Evolutionary conservation across 257 asterid genomes (phyloP), one percentile per base, ranked within the genome.

Genomic region (Vinca minor): DNA sequence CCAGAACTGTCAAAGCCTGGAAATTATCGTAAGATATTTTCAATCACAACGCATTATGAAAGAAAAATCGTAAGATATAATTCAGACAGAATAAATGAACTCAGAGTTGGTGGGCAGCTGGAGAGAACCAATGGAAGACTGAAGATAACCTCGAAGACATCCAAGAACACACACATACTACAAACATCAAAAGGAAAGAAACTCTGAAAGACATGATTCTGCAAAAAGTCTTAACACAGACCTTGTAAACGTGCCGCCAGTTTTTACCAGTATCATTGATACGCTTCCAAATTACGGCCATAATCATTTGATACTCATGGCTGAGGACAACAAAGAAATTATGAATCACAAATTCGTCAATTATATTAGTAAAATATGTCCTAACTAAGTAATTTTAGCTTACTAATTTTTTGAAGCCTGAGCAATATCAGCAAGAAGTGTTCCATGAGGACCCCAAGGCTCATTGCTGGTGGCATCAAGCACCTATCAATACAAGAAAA

Each of bases 231-330:
- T 20, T 3, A 71, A 62, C 46, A 60, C 82, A 64, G 63, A 92
- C 98, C 97, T 93, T 93, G 86, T 87, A 93, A 26, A 93, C 96
- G 69, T 89, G 97, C 70, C 97, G 88, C 99, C 99, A 93, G 67
- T 93, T 85, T 79, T 87, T 89, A 20, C 96, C 94, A 67, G 91
- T 89, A 74, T 93, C 99, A 79, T 85, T 89, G 67, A 86, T 64
- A 55, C 96, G 97, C 86, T 93, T 93, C 99, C 99, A 93, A 69
- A 93, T 58, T 32, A 93, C 87, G 10, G 95, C 65, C 97, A 89
- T 85, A 77, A 93, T 87, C 82, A 93, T 89, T 76, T 93, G 97
- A 82, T 84, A 85, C 80, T 93, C 94, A 21, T 89, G 95, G 75
- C 99, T 93, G 91, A 64, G 48, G 36, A 66, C 49, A 62, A 42